A percentile compares a stretch with the other conserved stretches of the same genome.
Evolutionary conservation across 2,329 filamentous ascomycete species (phyloP).

Genomic region (Epichloe coenophiala): DNA sequence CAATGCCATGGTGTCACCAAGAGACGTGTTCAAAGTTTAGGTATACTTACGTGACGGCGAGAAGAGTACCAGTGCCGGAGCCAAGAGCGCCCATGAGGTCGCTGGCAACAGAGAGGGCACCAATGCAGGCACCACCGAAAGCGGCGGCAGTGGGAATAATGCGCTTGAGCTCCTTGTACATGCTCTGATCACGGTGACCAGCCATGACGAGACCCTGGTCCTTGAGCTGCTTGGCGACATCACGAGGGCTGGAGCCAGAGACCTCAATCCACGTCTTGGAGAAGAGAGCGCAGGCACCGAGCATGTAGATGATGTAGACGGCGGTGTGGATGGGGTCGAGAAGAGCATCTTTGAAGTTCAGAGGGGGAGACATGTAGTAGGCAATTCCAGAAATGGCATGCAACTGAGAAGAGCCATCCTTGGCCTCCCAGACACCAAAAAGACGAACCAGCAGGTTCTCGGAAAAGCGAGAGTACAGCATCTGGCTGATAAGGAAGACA

Average conservation of each 20-base stretch:
- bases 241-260: conserved; percentile 89
- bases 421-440: conserved; percentile 96
- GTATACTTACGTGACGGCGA: conserved; percentile 88
- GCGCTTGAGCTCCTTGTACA: conserved; percentile 99
- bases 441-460: conserved; percentile 97
- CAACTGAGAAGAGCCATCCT: conserved; percentile 90
- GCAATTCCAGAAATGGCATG: conserved; percentile 86
- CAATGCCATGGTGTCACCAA: neutral
- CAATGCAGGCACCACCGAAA: conserved; percentile 98
- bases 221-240: conserved; percentile 99
- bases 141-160: conserved; percentile 97
- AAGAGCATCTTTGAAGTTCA: conserved; percentile 95
- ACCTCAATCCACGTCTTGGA: conserved; percentile 99
- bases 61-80: conserved; percentile 91
- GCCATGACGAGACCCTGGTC: conserved; percentile 99
- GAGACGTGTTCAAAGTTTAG: neutral
- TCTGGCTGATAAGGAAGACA: conserved; percentile 97
- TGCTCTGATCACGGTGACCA: conserved; percentile 97
- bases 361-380: conserved; percentile 98
- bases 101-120: conserved; percentile 86
- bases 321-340: conserved; percentile 94
- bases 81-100: conserved; percentile 93
- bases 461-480: conserved; percentile 97
- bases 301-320: conserved; percentile 95
- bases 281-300: conserved; percentile 93